phyloP scores from a whole-genome alignment of 2,329 filamentous ascomycete genomes.

The Cercospora sesami region DNA sequence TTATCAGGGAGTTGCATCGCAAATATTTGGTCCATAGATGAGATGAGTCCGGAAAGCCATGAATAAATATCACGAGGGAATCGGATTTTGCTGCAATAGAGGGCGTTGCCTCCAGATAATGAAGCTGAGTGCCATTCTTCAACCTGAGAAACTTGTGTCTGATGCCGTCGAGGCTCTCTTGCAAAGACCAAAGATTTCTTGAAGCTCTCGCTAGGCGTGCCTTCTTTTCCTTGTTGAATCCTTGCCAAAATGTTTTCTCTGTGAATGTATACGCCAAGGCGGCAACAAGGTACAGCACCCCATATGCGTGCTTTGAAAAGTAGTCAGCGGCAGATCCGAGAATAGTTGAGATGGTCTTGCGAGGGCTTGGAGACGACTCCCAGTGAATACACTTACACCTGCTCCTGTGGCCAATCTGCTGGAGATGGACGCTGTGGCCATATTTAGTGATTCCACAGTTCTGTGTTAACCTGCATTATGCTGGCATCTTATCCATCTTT shows the following conservation, averaged over 20 bases:
- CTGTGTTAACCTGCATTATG: neutral
- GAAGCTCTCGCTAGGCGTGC: constrained; percentile 44
- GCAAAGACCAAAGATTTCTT: constrained; percentile 56
- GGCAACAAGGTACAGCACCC: constrained; percentile 17
- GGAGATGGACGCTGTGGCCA: neutral
- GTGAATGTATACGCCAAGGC: constrained; percentile 20
- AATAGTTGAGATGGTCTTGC: neutral
- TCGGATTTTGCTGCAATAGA: neutral
- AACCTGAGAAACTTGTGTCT: constrained; percentile 55
- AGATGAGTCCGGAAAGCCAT: constrained; percentile 59
- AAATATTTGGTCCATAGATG: constrained; percentile 56
- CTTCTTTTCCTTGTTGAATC: neutral
- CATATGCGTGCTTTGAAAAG: constrained; percentile 14
- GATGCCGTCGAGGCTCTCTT: constrained; percentile 47
- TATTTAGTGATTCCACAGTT: neutral
- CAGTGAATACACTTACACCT: neutral
- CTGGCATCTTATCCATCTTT: neutral
- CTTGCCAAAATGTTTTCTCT: constrained; percentile 23
- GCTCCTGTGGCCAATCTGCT: constrained; percentile 16
- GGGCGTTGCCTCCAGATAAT: constrained; percentile 48
- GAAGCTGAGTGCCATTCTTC: constrained; percentile 53
- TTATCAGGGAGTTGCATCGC: constrained; percentile 39
- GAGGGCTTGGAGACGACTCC: no score
- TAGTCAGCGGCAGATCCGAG: neutral
- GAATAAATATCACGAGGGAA: constrained; percentile 21